Evolutionary conservation across 768 basidiomycete genomes (phyloP).

Genomic region (Scleroderma citrinum): DNA sequence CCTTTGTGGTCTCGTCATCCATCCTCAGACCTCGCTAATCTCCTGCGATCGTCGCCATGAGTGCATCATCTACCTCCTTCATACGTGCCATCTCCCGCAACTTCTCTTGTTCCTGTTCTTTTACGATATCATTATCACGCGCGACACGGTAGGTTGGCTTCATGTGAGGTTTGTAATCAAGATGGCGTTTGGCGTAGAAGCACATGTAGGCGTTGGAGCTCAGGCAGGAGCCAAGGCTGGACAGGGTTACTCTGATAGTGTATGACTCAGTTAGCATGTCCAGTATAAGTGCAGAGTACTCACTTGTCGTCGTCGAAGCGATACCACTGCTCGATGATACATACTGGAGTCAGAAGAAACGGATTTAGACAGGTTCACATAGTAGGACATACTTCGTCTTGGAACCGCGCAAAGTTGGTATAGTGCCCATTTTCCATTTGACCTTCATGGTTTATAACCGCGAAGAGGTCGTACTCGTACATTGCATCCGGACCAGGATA

Average conservation of each 20-base stretch:
- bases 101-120: constrained; percentile 51
- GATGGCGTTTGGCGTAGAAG: constrained; percentile 86
- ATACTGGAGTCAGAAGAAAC: not conserved
- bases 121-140: constrained; percentile 60
- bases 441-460: constrained; percentile 92
- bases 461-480: constrained; percentile 89
- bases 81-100: constrained; percentile 49
- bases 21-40: constrained; percentile 3
- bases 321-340: constrained; percentile 61
- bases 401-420: constrained; percentile 77
- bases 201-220: constrained; percentile 86
- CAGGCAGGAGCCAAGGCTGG: constrained; percentile 63
- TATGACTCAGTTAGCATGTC: not conserved
- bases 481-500: constrained; percentile 55
- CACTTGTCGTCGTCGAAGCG: constrained; percentile 93
- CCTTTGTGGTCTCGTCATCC: not conserved
- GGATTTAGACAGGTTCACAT: not conserved
- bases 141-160: constrained; percentile 63
- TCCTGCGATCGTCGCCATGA: constrained; percentile 41
- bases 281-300: constrained; percentile 16
- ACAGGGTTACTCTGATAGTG: constrained; percentile 55
- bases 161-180: constrained; percentile 73
- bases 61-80: constrained; percentile 60
- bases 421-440: constrained; percentile 95
- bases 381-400: constrained; percentile 62